Percentiles rank a stretch among this genome's conserved stretches.
Evolutionary conservation across 345 rosid genomes (phyloP).

Genomic region (Linum lewisii): DNA sequence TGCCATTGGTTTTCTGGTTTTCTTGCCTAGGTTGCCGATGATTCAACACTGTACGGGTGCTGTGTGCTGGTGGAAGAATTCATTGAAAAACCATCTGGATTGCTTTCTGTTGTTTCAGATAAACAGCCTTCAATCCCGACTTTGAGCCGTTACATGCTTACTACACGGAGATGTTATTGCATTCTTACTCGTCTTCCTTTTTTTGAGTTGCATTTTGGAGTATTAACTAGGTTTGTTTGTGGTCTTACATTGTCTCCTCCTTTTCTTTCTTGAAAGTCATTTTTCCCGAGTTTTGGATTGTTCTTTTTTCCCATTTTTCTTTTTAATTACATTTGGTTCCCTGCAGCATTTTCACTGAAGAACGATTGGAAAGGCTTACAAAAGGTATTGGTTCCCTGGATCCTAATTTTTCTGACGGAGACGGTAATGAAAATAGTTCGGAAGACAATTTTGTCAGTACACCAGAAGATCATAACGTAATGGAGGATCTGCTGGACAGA

Average conservation of each 20-base stretch:
- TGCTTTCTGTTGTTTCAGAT: slow-evolving; percentile 71
- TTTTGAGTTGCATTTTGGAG: slow-evolving; percentile 86
- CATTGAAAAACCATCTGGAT: slow-evolving; percentile 85
- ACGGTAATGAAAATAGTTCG: slow-evolving; percentile 24
- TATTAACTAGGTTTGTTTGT: slow-evolving; percentile 55
- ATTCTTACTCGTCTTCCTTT: slow-evolving; percentile 89
- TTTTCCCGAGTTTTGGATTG: background rate
- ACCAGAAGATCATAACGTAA: slow-evolving; percentile 19
- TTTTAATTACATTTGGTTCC: slow-evolving; percentile 11
- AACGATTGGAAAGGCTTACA: slow-evolving; percentile 77
- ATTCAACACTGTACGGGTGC: slow-evolving; percentile 90
- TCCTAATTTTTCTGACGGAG: slow-evolving; percentile 31
- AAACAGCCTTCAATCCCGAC: slow-evolving; percentile 49
- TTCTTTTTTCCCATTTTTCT: slow-evolving; percentile 8
- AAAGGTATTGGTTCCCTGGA: slow-evolving; percentile 46
- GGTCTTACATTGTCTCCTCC: background rate
- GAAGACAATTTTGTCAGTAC: slow-evolving; percentile 18
- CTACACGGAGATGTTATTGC: slow-evolving; percentile 95
- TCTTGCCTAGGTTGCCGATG: slow-evolving; percentile 69
- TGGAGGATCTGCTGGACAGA: slow-evolving; percentile 23
- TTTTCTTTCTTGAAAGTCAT: background rate
- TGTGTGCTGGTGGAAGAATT: slow-evolving; percentile 82
- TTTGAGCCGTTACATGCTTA: slow-evolving; percentile 59
- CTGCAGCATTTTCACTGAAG: slow-evolving; percentile 75
- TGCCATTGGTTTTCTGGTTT: background rate